Evolutionary conservation across 1,284 basidiomycete species (phyloP).

Genomic region (Bjerkandera adusta): DNA sequence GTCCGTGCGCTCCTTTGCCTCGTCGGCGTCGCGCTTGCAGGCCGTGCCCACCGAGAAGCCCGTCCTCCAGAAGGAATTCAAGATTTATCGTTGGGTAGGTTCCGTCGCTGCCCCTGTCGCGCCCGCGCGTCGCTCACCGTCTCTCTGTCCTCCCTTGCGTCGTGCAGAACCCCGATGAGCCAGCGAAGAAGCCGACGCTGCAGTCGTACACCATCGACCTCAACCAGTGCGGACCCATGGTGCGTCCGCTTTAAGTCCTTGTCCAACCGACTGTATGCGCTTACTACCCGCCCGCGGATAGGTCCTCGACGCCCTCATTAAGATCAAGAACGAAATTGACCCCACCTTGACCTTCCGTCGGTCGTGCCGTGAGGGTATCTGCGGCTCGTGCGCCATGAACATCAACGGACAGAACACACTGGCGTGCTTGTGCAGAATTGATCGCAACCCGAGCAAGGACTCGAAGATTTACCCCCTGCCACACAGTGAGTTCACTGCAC

Average conservation of each 20-base stretch:
- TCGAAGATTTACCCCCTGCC: constrained; percentile 98
- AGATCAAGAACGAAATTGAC: constrained; percentile 99
- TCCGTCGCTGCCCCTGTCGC: not conserved
- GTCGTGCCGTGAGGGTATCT: constrained; percentile 97
- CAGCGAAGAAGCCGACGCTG: constrained; percentile 87
- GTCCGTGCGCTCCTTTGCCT: constrained; percentile 33
- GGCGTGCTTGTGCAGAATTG: constrained; percentile 95
- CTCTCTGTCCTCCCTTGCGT: not conserved
- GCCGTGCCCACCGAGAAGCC: constrained; percentile 40
- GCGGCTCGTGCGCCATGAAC: constrained; percentile 99
- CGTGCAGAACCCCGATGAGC: constrained; percentile 89
- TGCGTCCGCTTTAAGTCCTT: constrained; percentile 34
- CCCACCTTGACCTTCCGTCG: constrained; percentile 96
- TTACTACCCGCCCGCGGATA: no score
- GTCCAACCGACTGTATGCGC: not conserved
- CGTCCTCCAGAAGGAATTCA: constrained; percentile 78
- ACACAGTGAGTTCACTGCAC: constrained; percentile 69
- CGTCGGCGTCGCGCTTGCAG: constrained; percentile 34
- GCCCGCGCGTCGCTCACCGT: no score
- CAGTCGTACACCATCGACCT: constrained; percentile 94
- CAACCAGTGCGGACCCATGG: constrained; percentile 96
- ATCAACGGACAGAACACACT: constrained; percentile 98
- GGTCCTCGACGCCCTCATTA: constrained; percentile 93
- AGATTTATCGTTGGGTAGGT: constrained; percentile 93
- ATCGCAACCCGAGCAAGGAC: constrained; percentile 70